These are phyloP conservation scores for Macadamia tetraphylla DNA, from an alignment of 164 flowering plant species.

Conservation along the genomic window DNA sequence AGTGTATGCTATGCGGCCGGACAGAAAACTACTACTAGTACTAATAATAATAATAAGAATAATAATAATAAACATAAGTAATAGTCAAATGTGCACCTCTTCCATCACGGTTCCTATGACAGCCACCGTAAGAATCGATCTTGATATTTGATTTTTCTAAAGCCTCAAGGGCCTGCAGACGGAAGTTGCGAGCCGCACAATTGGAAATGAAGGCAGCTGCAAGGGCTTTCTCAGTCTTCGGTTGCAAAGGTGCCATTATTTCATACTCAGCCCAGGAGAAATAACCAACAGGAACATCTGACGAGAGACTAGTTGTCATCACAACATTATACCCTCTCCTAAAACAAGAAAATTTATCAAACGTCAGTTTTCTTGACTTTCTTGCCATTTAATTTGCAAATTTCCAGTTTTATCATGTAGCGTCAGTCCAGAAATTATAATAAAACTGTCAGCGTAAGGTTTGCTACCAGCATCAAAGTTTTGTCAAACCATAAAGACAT, in stretches of 20 bases:
- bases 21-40: too few relatives aligned
- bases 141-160: conserved; percentile 54
- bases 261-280: conserved; percentile 99
- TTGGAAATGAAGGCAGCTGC: conserved; percentile 99
- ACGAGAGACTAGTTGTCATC: conserved; percentile 98
- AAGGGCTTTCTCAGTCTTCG: conserved; percentile 78
- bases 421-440: too few relatives aligned
- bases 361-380: neutral
- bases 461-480: too few relatives aligned
- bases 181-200: conserved; percentile 87
- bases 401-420: too few relatives aligned
- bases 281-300: conserved; percentile 99
- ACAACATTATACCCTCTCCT: conserved; percentile 78
- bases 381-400: too few relatives aligned
- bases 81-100: conserved; percentile 36
- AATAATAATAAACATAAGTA: too few relatives aligned
- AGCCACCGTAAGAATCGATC: conserved; percentile 92
- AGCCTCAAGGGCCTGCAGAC: conserved; percentile 78
- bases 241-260: conserved; percentile 88
- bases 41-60: too few relatives aligned
- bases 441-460: too few relatives aligned
- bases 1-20: too few relatives aligned
- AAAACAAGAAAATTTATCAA: conserved; percentile 10
- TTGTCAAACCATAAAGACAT: too few relatives aligned
- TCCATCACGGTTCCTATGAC: conserved; percentile 87